phyloP scores from a whole-genome alignment of 495 filamentous ascomycete genomes.

The Hapsidospora chrysogenum region DNA sequence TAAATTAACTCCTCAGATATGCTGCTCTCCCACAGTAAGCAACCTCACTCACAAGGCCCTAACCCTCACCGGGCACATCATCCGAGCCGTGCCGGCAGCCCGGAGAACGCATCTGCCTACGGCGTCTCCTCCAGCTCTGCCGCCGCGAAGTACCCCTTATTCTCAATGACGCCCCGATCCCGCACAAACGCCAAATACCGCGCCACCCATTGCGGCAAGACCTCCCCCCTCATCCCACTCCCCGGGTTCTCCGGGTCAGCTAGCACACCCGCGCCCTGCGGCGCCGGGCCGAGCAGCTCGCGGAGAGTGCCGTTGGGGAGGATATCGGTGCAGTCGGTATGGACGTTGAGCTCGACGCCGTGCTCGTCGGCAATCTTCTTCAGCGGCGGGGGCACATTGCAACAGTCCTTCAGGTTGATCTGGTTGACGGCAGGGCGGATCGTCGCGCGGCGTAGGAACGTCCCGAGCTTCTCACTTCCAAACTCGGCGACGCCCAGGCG shows the following conservation, averaged over 20 bases:
- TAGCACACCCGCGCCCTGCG: slow-evolving; percentile 50
- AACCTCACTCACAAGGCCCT: too few species aligned
- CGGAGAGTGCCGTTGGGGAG: slow-evolving; percentile 68
- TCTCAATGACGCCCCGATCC: slow-evolving; percentile 93
- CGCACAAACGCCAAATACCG: slow-evolving; percentile 98
- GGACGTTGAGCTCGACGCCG: slow-evolving; percentile 75
- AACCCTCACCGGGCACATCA: too few species aligned
- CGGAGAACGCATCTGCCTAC: too few species aligned
- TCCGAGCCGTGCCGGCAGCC: too few species aligned
- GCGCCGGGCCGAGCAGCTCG: slow-evolving; percentile 58
- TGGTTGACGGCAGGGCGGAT: slow-evolving; percentile 78
- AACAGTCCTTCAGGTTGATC: slow-evolving; percentile 95
- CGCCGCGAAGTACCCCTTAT: slow-evolving; percentile 89
- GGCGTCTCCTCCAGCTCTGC: slow-evolving; percentile 39
- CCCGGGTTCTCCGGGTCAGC: slow-evolving; percentile 23
- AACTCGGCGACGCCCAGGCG: slow-evolving; percentile 82
- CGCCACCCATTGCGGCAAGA: slow-evolving; percentile 83
- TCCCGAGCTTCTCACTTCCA: slow-evolving; percentile 57
- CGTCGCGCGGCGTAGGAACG: slow-evolving; percentile 36
- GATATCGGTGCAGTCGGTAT: slow-evolving; percentile 88
- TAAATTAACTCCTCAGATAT: too few species aligned
- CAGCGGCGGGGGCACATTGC: slow-evolving; percentile 81
- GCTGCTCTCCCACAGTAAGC: too few species aligned
- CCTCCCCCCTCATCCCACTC: slow-evolving; percentile 50
- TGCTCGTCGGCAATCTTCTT: slow-evolving; percentile 70